Conservation (phyloP, 495 filamentous ascomycete genomes). For the Sphaerosporella brunnea region DNA sequence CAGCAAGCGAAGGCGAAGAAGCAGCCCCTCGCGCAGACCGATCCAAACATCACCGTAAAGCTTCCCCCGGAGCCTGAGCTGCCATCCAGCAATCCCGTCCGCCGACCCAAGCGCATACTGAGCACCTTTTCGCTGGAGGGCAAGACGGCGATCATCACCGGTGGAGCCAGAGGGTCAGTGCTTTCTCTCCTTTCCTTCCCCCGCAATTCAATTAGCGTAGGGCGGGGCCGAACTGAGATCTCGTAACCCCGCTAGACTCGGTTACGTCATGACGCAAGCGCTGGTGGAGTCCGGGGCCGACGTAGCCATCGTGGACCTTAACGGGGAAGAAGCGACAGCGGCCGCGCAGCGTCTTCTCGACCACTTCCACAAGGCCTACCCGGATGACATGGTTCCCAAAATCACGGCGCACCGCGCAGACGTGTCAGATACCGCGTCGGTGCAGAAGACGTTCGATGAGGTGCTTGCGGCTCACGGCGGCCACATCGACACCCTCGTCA, state of each 20-base stretch:
- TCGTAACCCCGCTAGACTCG: slow-evolving; percentile 33
- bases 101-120: slow-evolving; percentile 53
- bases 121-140: slow-evolving; percentile 63
- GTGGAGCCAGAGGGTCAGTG: slow-evolving; percentile 51
- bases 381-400: slow-evolving; percentile 53
- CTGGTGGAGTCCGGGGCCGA: slow-evolving; percentile 73
- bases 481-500: slow-evolving; percentile 73
- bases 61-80: slow-evolving; percentile 57
- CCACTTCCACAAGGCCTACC: slow-evolving; percentile 58
- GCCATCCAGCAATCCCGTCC: slow-evolving; percentile 45
- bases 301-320: slow-evolving; percentile 82
- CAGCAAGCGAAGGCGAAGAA: too few relatives aligned
- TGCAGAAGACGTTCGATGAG: slow-evolving; percentile 50
- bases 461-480: slow-evolving; percentile 32
- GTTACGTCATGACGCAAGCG: slow-evolving; percentile 80
- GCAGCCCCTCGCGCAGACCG: slow-evolving; percentile 68
- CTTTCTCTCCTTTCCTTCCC: too few relatives aligned
- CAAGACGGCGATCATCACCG: slow-evolving; percentile 62
- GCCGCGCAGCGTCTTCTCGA: slow-evolving; percentile 55
- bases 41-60: slow-evolving; percentile 53
- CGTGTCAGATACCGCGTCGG: slow-evolving; percentile 59
- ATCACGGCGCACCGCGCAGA: slow-evolving; percentile 83
- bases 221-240: background rate
- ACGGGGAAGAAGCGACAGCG: slow-evolving; percentile 68
- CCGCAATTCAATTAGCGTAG: background rate